These are phyloP conservation scores for Trametes versicolor DNA, from an alignment of 1,284 basidiomycete species.

Conservation along the genomic window DNA sequence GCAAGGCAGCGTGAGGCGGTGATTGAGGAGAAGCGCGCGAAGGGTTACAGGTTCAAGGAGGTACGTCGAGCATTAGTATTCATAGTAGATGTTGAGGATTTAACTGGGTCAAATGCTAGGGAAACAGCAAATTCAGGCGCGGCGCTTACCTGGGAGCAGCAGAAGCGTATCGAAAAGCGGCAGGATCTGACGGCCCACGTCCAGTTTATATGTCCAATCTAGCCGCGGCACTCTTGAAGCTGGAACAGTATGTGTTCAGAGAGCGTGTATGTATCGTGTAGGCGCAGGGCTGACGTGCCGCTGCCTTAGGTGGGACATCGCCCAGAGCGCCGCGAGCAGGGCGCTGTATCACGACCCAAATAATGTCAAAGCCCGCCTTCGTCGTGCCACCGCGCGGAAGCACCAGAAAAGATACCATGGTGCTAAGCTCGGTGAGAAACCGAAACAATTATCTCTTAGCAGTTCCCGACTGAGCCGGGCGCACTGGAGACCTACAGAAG, in stretches of 20 bases:
- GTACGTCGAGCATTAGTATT: no score
- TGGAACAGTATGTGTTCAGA: slow-evolving; percentile 46
- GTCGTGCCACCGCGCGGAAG: slow-evolving; percentile 53
- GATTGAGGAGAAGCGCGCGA: no score
- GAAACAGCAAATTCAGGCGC: slow-evolving; percentile 38
- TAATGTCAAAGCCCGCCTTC: slow-evolving; percentile 52
- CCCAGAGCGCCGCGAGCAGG: slow-evolving; percentile 50
- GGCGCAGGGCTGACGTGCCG: no score
- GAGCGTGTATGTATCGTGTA: no score
- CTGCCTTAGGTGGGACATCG: slow-evolving; percentile 56
- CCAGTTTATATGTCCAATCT: slow-evolving; percentile 52
- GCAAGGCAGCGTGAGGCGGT: neutral
- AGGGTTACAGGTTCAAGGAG: no score
- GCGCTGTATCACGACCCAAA: slow-evolving; percentile 52
- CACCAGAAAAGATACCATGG: slow-evolving; percentile 47
- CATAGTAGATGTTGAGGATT: no score
- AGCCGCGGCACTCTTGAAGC: slow-evolving; percentile 52
- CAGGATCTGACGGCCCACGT: slow-evolving; percentile 31
- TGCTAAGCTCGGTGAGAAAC: slow-evolving; percentile 51
- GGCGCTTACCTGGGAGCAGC: slow-evolving; percentile 37
- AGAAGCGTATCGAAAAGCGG: slow-evolving; percentile 38
- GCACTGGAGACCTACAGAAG: slow-evolving; percentile 54
- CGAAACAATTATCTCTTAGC: no score
- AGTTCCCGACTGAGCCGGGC: no score
- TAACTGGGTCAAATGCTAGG: no score